Conservation (phyloP, 805 yeast species). For the Metschnikowia proteae region DNA sequence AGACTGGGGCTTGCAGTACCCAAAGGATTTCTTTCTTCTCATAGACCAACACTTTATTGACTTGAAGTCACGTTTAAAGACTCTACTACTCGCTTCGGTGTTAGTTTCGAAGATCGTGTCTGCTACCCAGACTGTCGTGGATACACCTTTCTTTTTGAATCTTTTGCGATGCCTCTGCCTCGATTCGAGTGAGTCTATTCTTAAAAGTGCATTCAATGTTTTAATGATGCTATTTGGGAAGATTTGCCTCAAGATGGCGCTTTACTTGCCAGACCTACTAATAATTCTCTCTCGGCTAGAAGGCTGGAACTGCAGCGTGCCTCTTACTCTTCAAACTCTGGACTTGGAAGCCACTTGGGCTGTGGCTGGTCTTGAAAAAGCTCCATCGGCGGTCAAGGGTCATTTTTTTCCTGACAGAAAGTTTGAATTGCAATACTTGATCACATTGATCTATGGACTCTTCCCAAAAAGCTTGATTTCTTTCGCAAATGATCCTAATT, state of each 20-base stretch:
- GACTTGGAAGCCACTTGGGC: neutral
- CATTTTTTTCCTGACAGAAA: constrained; percentile 19
- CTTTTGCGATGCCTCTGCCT: constrained; percentile 36
- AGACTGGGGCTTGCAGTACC: constrained; percentile 40
- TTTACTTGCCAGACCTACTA: constrained; percentile 39
- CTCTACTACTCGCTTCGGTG: constrained; percentile 35
- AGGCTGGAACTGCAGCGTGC: neutral
- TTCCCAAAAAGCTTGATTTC: constrained; percentile 48
- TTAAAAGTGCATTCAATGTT: constrained; percentile 33
- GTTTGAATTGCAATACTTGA: constrained; percentile 33
- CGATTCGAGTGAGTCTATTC: constrained; percentile 40
- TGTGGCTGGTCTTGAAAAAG: neutral
- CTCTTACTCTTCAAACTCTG: neutral
- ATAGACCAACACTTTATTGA: constrained; percentile 34
- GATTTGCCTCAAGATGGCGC: constrained; percentile 31
- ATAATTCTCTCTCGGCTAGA: constrained; percentile 41
- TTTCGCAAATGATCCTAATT: constrained; percentile 41
- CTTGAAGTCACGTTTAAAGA: constrained; percentile 34
- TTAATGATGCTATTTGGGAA: constrained; percentile 42
- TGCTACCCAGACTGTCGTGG: constrained; percentile 26
- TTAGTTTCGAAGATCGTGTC: constrained; percentile 28
- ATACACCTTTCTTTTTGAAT: constrained; percentile 34
- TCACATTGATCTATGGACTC: constrained; percentile 52
- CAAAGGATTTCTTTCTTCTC: constrained; percentile 33
- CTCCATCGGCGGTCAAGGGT: neutral